These are phyloP conservation scores for Schizochytrium sp. DNA, from an alignment of 108 stramenopile species.

Conservation along the genomic window DNA sequence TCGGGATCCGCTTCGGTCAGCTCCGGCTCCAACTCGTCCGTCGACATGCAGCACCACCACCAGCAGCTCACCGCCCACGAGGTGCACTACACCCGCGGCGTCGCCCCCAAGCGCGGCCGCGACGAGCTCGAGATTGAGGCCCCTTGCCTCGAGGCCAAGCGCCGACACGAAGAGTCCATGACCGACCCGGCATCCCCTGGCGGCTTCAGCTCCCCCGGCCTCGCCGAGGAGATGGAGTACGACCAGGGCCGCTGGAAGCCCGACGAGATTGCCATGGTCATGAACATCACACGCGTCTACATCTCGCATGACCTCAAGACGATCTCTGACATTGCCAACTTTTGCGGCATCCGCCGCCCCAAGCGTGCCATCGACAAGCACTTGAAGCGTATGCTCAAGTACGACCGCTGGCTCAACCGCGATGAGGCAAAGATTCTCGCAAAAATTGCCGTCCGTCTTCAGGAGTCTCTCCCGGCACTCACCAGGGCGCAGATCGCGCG, in stretches of 20 bases:
- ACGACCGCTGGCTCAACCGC: background rate
- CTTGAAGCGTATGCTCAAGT: conserved; percentile 6
- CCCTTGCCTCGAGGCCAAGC: background rate
- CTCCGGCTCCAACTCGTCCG: background rate
- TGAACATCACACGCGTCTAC: background rate
- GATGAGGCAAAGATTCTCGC: background rate
- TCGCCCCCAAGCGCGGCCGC: too few relatives aligned
- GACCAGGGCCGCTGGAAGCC: conserved; percentile 10
- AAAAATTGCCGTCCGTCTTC: background rate
- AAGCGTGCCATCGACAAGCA: background rate
- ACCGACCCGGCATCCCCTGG: background rate
- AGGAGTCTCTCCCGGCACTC: background rate
- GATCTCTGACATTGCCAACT: conserved; percentile 4
- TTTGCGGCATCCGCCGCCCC: background rate
- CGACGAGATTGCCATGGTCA: conserved; percentile 6
- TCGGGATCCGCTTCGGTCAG: background rate
- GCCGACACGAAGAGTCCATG: background rate
- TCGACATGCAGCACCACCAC: background rate
- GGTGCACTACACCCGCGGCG: too few relatives aligned
- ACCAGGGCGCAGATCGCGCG: background rate
- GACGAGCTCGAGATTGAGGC: background rate
- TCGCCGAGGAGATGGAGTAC: conserved; percentile 12
- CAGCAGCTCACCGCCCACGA: background rate
- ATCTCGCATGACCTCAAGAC: conserved; percentile 1
- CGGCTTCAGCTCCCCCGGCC: background rate